phyloP scores from a whole-genome alignment of 2,329 filamentous ascomycete species.

The Eutypa lata region DNA sequence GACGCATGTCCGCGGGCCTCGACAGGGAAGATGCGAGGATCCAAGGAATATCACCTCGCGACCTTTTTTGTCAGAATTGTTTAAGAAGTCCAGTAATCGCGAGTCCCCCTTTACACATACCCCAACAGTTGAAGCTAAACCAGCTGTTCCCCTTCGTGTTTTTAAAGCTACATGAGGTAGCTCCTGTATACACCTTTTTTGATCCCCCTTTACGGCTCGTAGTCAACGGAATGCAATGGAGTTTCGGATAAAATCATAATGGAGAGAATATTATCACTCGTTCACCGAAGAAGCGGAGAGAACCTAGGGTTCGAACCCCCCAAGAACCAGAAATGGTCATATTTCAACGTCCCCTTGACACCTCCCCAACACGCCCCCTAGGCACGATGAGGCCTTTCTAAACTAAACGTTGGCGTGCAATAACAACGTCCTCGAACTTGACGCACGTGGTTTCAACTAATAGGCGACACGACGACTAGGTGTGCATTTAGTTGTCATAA shows the following conservation, averaged over 20 bases:
- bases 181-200: conserved; percentile 17
- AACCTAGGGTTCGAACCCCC: neutral
- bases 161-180: conserved; percentile 13
- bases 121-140: conserved; percentile 10
- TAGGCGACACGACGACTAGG: neutral
- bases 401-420: neutral
- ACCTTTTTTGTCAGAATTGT: conserved; percentile 1
- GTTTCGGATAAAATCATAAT: conserved; percentile 13
- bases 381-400: neutral
- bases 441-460: neutral
- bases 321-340: too few relatives aligned
- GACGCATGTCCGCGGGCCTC: neutral
- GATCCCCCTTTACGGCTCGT: conserved; percentile 3
- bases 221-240: conserved; percentile 6
- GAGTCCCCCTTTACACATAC: conserved; percentile 21
- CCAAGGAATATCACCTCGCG: neutral
- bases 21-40: neutral
- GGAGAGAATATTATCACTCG: conserved; percentile 4
- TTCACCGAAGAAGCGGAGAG: neutral
- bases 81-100: conserved; percentile 7
- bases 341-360: neutral
- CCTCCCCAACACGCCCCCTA: neutral
- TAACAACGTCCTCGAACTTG: neutral
- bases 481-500: neutral
- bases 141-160: conserved; percentile 12